Evolutionary conservation across 176 grass and related monocot species (phyloP).

Genomic region (Pharus latifolius): DNA sequence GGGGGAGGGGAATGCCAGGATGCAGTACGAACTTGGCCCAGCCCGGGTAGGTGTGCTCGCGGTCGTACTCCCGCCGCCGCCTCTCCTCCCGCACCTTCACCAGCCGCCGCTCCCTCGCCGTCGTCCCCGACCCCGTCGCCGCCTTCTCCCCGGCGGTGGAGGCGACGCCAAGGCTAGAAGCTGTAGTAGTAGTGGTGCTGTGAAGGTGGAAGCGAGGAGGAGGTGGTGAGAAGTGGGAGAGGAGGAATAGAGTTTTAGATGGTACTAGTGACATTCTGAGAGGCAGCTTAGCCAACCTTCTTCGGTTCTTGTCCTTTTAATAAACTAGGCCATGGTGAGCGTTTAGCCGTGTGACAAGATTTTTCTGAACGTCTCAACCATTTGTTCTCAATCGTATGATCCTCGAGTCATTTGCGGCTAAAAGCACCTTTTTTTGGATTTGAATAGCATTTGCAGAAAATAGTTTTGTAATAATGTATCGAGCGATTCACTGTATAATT

Average conservation of each 20-base stretch:
- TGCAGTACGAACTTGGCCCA: slow-evolving; percentile 67
- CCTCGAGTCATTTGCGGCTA: too few species aligned
- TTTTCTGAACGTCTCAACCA: too few species aligned
- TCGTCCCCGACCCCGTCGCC: slow-evolving; percentile 37
- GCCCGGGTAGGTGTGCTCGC: slow-evolving; percentile 53
- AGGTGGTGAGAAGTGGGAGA: neutral
- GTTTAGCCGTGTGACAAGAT: too few species aligned
- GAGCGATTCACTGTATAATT: too few species aligned
- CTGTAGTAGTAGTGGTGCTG: neutral
- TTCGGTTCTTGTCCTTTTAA: too few species aligned
- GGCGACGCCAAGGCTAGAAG: neutral
- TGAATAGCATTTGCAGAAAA: too few species aligned
- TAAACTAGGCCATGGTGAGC: too few species aligned
- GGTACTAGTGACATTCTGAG: neutral
- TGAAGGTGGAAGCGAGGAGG: neutral
- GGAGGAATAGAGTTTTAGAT: slow-evolving; percentile 2
- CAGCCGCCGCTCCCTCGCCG: slow-evolving; percentile 70
- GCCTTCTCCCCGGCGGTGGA: neutral
- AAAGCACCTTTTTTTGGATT: too few species aligned
- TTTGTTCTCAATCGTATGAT: too few species aligned
- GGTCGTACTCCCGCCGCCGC: slow-evolving; percentile 55
- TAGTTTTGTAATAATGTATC: too few species aligned
- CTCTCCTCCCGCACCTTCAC: slow-evolving; percentile 84
- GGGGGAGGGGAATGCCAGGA: neutral
- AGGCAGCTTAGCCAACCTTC: too few species aligned